Evolutionary conservation across 2,329 filamentous ascomycete genomes (phyloP).

Genomic region (Byssochlamys sp.): DNA sequence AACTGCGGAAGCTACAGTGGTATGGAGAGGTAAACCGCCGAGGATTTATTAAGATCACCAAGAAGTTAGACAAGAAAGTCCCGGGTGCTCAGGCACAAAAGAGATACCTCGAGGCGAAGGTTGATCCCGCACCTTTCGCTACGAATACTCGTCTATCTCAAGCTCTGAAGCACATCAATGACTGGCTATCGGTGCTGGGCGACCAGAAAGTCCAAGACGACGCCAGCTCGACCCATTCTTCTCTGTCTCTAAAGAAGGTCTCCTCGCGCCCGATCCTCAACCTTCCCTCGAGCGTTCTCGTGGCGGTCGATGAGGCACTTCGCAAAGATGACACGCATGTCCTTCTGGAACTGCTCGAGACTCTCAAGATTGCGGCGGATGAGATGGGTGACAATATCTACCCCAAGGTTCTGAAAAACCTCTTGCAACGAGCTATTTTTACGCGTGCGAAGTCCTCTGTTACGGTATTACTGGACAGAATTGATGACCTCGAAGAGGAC

Average conservation of each 20-base stretch:
- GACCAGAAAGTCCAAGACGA: constrained; percentile 72
- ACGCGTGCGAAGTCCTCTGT: constrained; percentile 67
- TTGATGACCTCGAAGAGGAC: constrained; percentile 67
- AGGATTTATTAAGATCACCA: constrained; percentile 96
- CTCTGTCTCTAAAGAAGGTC: constrained; percentile 63
- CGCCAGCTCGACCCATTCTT: constrained; percentile 58
- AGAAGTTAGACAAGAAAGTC: constrained; percentile 96
- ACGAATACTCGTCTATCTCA: constrained; percentile 55
- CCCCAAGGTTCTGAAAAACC: constrained; percentile 44
- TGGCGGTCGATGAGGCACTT: constrained; percentile 33
- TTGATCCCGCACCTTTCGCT: constrained; percentile 79
- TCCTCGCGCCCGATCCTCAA: constrained; percentile 67
- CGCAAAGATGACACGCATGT: constrained; percentile 33
- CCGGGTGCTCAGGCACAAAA: constrained; percentile 66
- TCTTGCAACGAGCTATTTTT: constrained; percentile 47
- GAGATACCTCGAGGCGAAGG: constrained; percentile 79
- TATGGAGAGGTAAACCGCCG: constrained; percentile 93
- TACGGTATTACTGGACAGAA: constrained; percentile 56
- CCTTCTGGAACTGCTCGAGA: constrained; percentile 44
- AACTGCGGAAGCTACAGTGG: constrained; percentile 87
- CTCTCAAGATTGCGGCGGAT: constrained; percentile 46
- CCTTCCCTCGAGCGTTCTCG: constrained; percentile 49
- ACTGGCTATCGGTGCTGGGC: constrained; percentile 75
- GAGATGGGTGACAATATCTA: constrained; percentile 56
- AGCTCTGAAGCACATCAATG: constrained; percentile 65